Percentiles rank a stretch among this genome's conserved stretches.
Conservation (phyloP, 129 eudicot genomes). For the Chrysanthemum seticuspe region DNA sequence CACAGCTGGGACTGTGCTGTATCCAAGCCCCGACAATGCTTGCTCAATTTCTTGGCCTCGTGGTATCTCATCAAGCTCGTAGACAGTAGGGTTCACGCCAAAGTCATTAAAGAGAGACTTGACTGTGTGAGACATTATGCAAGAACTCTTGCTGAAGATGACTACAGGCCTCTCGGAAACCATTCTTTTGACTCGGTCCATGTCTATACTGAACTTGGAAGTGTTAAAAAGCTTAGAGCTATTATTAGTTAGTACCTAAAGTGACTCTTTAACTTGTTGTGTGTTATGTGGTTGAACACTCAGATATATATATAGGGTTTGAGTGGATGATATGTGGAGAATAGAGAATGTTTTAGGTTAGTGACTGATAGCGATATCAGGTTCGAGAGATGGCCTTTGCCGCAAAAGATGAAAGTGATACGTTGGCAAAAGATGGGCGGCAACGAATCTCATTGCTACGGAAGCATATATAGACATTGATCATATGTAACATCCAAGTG, state of each 20-base stretch:
- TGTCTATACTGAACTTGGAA: background rate
- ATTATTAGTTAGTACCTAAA: background rate
- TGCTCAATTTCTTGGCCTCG: slow-evolving; percentile 62
- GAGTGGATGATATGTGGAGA: slow-evolving; percentile 25
- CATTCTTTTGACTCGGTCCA: slow-evolving; percentile 59
- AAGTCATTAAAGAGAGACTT: slow-evolving; percentile 52
- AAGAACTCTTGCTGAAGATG: slow-evolving; percentile 69
- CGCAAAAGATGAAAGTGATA: slow-evolving; percentile 17
- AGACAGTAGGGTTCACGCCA: slow-evolving; percentile 66
- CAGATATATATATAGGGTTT: slow-evolving; percentile 13
- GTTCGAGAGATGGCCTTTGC: slow-evolving; percentile 19
- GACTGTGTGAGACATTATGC: slow-evolving; percentile 66
- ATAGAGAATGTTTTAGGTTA: slow-evolving; percentile 33
- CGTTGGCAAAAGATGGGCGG: slow-evolving; percentile 23
- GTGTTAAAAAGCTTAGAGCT: background rate
- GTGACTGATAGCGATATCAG: slow-evolving; percentile 21
- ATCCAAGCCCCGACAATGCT: slow-evolving; percentile 47
- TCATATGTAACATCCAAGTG: slow-evolving; percentile 12
- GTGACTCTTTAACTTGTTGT: background rate
- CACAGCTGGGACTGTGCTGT: slow-evolving; percentile 56
- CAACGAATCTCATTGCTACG: slow-evolving; percentile 23
- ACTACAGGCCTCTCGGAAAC: slow-evolving; percentile 71
- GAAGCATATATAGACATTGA: slow-evolving; percentile 15
- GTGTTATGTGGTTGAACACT: background rate
- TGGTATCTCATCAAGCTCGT: slow-evolving; percentile 66